Percentiles rank a stretch among this genome's conserved stretches.
These are phyloP conservation scores for Suhomyces faveliae DNA, from an alignment of 805 yeast genomes.

Conservation along the genomic window DNA sequence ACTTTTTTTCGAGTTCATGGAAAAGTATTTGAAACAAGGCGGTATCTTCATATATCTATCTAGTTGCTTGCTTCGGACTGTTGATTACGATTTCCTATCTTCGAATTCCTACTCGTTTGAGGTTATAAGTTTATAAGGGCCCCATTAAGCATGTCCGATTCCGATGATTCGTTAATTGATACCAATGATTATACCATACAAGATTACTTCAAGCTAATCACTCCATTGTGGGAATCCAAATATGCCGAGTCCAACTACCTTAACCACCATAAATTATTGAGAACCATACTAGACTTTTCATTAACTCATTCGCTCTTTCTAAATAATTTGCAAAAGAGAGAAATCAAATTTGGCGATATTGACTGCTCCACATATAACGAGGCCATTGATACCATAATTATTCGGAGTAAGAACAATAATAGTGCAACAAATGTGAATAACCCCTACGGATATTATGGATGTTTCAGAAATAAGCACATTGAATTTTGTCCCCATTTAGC, in stretches of 20 bases:
- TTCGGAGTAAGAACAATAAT: slow-evolving; percentile 5
- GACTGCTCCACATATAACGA: neutral
- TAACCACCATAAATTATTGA: slow-evolving; percentile 19
- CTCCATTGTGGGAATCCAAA: slow-evolving; percentile 16
- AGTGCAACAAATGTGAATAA: neutral
- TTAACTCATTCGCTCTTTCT: slow-evolving; percentile 21
- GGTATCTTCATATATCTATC: neutral
- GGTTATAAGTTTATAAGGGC: neutral
- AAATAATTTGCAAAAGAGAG: slow-evolving; percentile 24
- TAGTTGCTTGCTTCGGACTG: neutral
- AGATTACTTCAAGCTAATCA: slow-evolving; percentile 20
- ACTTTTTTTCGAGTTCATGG: neutral
- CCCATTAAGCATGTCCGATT: slow-evolving; percentile 16
- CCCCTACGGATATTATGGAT: slow-evolving; percentile 15
- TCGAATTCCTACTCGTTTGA: too few species aligned
- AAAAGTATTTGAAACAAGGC: neutral
- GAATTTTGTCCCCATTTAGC: slow-evolving; percentile 29
- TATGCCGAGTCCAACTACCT: slow-evolving; percentile 12
- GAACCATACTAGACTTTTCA: slow-evolving; percentile 27
- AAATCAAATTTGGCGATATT: slow-evolving; percentile 22
- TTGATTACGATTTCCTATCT: neutral
- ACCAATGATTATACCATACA: slow-evolving; percentile 13
- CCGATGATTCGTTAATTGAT: slow-evolving; percentile 17
- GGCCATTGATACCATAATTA: slow-evolving; percentile 4
- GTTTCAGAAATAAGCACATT: slow-evolving; percentile 22